Percentiles rank a stretch among this genome's conserved stretches.
Evolutionary conservation across 169 alveolate genomes (phyloP).

Genomic region (Hepatocystis sp.): DNA sequence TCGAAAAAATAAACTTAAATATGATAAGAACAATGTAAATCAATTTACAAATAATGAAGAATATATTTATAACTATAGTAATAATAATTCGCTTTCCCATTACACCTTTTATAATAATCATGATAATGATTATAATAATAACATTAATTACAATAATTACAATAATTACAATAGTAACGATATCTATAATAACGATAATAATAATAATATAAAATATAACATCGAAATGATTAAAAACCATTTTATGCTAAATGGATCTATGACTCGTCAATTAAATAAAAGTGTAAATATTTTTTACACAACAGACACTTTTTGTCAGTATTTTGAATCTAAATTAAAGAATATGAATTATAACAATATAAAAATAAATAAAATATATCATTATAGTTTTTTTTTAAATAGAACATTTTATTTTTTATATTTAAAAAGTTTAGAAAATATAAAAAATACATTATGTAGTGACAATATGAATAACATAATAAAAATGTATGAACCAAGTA

Average conservation of each 20-base stretch:
- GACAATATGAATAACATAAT: slow-evolving; percentile 5
- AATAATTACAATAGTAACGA: too few species aligned
- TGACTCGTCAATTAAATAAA: slow-evolving; percentile 3
- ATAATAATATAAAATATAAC: slow-evolving; percentile 20
- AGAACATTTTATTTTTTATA: slow-evolving; percentile 34
- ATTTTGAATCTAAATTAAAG: slow-evolving; percentile 16
- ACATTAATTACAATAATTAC: too few species aligned
- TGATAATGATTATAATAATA: too few species aligned
- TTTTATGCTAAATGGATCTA: slow-evolving; percentile 1
- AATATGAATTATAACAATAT: slow-evolving; percentile 2
- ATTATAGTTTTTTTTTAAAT: slow-evolving; percentile 53
- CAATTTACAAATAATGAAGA: slow-evolving; percentile 10
- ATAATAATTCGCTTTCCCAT: too few species aligned
- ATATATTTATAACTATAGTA: slow-evolving; percentile 3
- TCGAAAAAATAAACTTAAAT: slow-evolving; percentile 1
- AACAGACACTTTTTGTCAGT: slow-evolving; percentile 9
- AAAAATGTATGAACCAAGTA: slow-evolving; percentile 7
- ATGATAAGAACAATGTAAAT: neutral
- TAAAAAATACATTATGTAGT: slow-evolving; percentile 5
- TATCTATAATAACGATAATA: too few species aligned
- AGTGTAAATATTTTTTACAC: slow-evolving; percentile 21
- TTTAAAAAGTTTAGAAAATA: slow-evolving; percentile 46
- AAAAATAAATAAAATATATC: slow-evolving; percentile 18
- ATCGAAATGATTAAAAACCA: slow-evolving; percentile 5
- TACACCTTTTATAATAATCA: too few species aligned